Conservation (phyloP, 2,329 filamentous ascomycete species). For the Paraconiothyrium sp. region DNA sequence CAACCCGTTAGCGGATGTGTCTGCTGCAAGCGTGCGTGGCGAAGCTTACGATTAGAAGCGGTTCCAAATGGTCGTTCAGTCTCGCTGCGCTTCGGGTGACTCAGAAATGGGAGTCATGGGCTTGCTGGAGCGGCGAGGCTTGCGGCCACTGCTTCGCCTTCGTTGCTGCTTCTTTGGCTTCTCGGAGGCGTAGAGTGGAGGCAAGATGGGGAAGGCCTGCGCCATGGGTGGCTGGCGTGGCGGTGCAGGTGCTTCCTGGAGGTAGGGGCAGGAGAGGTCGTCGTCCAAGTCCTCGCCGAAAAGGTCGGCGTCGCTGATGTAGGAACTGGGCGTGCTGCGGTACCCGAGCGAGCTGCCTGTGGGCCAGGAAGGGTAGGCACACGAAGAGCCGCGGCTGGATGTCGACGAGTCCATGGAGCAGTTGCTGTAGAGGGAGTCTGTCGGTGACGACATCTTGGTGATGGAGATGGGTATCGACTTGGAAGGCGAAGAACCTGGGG, state of each 20-base stretch:
- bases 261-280: conserved; percentile 42
- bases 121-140: conserved; percentile 51
- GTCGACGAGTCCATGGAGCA: conserved; percentile 38
- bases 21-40: conserved; percentile 16
- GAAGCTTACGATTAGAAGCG: conserved; percentile 25
- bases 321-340: conserved; percentile 50
- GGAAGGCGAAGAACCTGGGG: conserved; percentile 48
- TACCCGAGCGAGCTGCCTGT: conserved; percentile 48
- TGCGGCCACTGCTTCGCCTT: conserved; percentile 51
- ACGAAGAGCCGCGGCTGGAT: conserved; percentile 45
- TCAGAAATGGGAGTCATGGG: conserved; percentile 55
- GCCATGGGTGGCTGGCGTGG: conserved; percentile 49
- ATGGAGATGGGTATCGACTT: conserved; percentile 51
- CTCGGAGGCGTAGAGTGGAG: conserved; percentile 51
- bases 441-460: conserved; percentile 48
- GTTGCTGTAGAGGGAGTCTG: conserved; percentile 48
- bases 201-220: conserved; percentile 49
- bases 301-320: conserved; percentile 54
- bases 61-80: conserved; percentile 36
- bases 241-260: conserved; percentile 52
- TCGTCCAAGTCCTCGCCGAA: conserved; percentile 52
- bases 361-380: conserved; percentile 54
- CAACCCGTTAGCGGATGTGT: conserved; percentile 25
- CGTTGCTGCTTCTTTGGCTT: conserved; percentile 52
- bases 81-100: conserved; percentile 47